Evolutionary conservation across 2,329 filamentous ascomycete species (phyloP).

Genomic region (Periconia sp.): DNA sequence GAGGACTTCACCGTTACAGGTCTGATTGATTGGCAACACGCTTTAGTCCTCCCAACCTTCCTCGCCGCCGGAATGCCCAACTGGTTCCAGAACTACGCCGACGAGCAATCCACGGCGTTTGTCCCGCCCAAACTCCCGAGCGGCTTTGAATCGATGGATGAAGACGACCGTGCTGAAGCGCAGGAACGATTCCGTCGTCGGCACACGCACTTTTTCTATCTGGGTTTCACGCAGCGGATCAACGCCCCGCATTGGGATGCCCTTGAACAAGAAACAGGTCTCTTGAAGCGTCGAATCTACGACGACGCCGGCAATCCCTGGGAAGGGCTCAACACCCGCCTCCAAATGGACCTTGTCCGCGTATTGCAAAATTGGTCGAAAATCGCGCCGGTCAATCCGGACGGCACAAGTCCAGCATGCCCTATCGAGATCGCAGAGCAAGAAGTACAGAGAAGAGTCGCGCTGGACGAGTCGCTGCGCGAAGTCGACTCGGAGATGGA

Average conservation of each 20-base stretch:
- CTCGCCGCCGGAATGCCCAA: slow-evolving; percentile 43
- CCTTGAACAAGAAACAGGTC: slow-evolving; percentile 17
- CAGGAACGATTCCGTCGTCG: slow-evolving; percentile 26
- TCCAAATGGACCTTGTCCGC: slow-evolving; percentile 28
- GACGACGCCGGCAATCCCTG: slow-evolving; percentile 26
- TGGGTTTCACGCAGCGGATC: slow-evolving; percentile 24
- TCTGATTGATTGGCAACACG: slow-evolving; percentile 49
- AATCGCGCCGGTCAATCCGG: slow-evolving; percentile 3
- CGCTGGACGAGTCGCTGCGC: slow-evolving; percentile 18
- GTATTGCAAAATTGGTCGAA: slow-evolving; percentile 21
- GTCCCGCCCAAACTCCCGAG: slow-evolving; percentile 18
- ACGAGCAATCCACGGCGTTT: slow-evolving; percentile 25
- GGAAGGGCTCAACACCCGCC: slow-evolving; percentile 29
- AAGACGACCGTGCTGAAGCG: slow-evolving; percentile 14
- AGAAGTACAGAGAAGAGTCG: slow-evolving; percentile 14
- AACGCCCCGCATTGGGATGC: slow-evolving; percentile 28
- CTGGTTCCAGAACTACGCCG: slow-evolving; percentile 45
- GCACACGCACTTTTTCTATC: slow-evolving; percentile 36
- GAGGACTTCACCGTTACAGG: slow-evolving; percentile 35
- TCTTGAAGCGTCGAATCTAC: slow-evolving; percentile 25
- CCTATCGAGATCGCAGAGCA: slow-evolving; percentile 17
- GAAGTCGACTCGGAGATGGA: slow-evolving; percentile 21
- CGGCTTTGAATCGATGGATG: slow-evolving; percentile 16
- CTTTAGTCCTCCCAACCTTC: slow-evolving; percentile 40
- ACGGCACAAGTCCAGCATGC: slow-evolving; percentile 13